Evolutionary conservation across 2,329 filamentous ascomycete species (phyloP).

Genomic region (Teratosphaeria epicoccoides): DNA sequence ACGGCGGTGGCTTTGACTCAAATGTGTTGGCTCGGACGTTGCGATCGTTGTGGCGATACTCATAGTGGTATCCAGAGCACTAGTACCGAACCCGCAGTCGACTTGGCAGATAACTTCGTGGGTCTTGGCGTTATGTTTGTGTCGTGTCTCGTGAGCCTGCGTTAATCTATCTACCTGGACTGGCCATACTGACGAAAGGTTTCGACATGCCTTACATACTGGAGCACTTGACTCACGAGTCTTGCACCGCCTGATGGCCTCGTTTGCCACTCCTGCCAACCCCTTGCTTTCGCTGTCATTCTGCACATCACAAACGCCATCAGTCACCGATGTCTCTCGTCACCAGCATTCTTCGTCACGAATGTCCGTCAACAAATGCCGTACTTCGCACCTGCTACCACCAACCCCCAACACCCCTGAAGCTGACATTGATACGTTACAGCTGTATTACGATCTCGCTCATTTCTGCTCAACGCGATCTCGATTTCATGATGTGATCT

Average conservation of each 20-base stretch:
- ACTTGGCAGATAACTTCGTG: too few relatives aligned
- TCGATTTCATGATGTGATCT: background rate
- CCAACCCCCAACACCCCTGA: too few relatives aligned
- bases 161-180: too few relatives aligned
- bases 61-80: background rate
- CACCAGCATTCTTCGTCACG: background rate
- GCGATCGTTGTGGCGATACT: too few relatives aligned
- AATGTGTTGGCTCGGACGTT: background rate
- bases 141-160: too few relatives aligned
- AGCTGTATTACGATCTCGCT: constrained; percentile 27
- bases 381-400: too few relatives aligned
- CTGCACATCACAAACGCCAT: background rate
- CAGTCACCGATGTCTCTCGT: background rate
- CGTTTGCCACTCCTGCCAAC: background rate
- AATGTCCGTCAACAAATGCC: background rate
- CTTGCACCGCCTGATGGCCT: background rate
- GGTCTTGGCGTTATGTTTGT: too few relatives aligned
- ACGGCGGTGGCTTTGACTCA: background rate
- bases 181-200: too few relatives aligned
- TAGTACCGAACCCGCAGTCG: too few relatives aligned
- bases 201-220: too few relatives aligned
- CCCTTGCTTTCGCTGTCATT: background rate
- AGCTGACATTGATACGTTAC: constrained; percentile 25
- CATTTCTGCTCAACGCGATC: constrained; percentile 26
- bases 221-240: background rate